Base-by-base conservation (phyloP, 345 rosid species). In the Cardamine resedifolia region DNA sequence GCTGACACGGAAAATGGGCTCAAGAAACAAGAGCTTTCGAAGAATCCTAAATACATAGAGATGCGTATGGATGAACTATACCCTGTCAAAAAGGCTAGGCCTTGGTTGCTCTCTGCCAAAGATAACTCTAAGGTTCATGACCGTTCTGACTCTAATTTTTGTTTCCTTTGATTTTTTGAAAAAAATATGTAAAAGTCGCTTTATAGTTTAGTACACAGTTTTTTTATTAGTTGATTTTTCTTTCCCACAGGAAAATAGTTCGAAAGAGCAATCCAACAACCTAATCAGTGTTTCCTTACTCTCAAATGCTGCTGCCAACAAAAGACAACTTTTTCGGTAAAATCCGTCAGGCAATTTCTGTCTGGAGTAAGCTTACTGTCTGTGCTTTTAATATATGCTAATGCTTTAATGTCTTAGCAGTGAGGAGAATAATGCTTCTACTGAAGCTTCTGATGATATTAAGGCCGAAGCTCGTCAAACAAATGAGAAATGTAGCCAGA, bases 11-110 rank as follows among this genome's bases (percentile, higher is more conserved):
- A 81, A 44, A 78, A 81, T 65, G 85, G 82, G 64, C 30, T 62
- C 34, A 86, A 83, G 81, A 95, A 86, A 58, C 72, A 80, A 59
- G 90, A 86, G 41, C 59, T 48, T 4, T 71, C 60, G 15, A 85
- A 81, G 69, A 81, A 76, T 78, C 87, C 96, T 11, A 85, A 82
- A 80, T 91, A 88, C 56, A 82, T 83, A 38, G 90, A 86, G 68
- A 87, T 80, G 45, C 92, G 88, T 51, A 80, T 92, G 84, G 76
- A 86, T 82, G 92, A 85, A 73, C 81, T 90, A 6, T 95, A 81
- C 73, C 92, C 96, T 63, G 91, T 81, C 39, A 90, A 87, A 81
- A 95, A 95, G 69, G 78, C 89, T 48, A 85, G 89, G 82, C 77
- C 83, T 61, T 79, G 81, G 81, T 62, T 81, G 78, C 71, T 60